These are phyloP conservation scores for Cyberlindnera misumaiensis DNA, from an alignment of 805 yeast species.

Conservation along the genomic window DNA sequence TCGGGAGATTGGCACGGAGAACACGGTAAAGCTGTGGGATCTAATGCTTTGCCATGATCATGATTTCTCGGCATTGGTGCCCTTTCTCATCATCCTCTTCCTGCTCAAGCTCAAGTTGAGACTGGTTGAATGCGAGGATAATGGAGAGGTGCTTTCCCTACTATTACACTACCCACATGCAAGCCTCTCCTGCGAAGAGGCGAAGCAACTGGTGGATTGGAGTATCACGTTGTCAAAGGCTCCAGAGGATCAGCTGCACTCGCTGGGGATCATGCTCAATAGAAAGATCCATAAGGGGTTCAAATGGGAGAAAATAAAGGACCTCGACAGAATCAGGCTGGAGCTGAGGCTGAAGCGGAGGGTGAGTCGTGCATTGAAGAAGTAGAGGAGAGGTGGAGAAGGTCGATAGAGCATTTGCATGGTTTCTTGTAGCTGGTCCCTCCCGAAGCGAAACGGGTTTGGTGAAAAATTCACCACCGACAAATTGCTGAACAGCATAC, in stretches of 20 bases:
- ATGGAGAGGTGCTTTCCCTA: conserved; percentile 39
- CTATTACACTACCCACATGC: conserved; percentile 38
- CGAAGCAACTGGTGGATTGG: conserved; percentile 26
- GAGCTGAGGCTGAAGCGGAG: conserved; percentile 42
- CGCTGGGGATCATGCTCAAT: conserved; percentile 36
- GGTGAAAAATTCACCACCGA: too few relatives aligned
- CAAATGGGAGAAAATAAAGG: conserved; percentile 32
- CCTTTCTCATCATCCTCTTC: conserved; percentile 33
- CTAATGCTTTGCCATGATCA: conserved; percentile 28
- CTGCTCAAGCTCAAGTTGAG: conserved; percentile 38
- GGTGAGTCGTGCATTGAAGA: conserved; percentile 22
- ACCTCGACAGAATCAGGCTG: conserved; percentile 38
- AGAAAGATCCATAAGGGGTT: conserved; percentile 33
- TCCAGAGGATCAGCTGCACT: conserved; percentile 27
- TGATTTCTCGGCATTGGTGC: conserved; percentile 29
- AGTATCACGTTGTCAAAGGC: conserved; percentile 28
- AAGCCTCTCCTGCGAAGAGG: conserved; percentile 22
- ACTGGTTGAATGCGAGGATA: conserved; percentile 38
- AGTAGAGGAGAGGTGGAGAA: not conserved
- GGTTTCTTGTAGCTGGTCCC: too few relatives aligned
- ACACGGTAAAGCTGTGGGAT: conserved; percentile 35
- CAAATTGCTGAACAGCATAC: too few relatives aligned
- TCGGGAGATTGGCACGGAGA: conserved; percentile 37
- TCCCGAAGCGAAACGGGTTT: too few relatives aligned
- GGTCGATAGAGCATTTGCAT: not conserved